Base-by-base conservation (phyloP, 1,139 yeast species). In the Scheffersomyces titani region DNA sequence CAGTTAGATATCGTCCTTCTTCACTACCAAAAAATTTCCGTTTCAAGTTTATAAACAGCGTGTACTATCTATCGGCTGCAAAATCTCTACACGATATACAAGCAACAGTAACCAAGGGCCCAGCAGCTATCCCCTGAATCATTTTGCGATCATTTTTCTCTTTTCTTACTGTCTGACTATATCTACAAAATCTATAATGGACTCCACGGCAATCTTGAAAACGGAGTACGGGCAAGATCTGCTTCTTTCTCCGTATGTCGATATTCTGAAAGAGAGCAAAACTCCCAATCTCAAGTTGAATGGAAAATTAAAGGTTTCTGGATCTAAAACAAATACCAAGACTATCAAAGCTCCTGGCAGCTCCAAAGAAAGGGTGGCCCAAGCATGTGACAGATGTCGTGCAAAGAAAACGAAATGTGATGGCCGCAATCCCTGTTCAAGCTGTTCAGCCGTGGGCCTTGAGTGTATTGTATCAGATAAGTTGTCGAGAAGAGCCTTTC, bases 381-480 rank as follows among this genome's bases (percentile, higher is more conserved):
- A 90, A 65, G 96, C 97, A 0, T 91, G 97, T 71, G 97, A 91
- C 68, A 71, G 97, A 54, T 90, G 97, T 66, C 76, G 97, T 54
- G 89, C 92, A 51, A 90, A 90, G 69, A 90, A 90, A 73, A 85
- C 88, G 46, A 82, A 86, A 58, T 88, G 92, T 73, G 91, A 87
- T 63, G 90, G 90, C n/a, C 80, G 76, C 66, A 78, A 82, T 47
- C 87, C 88, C 0, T 80, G 83, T 61, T 74, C 81, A 16, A 69
- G 75, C 46, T 80, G 84, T 65, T 74, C 74, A 19, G 69, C 77
- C 6, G 79, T 76, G 2, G 83, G 83, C 4, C 66, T 80, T 52
- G 75, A 77, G 59, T 80, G 84, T 65, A 73, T 78, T 50, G 82
- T 79, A 0, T 76, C 81, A 1, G 83, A 80, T 62, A 77, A 78